Evolutionary conservation across 164 flowering plant genomes (phyloP).

Genomic region (Amborella trichopoda): DNA sequence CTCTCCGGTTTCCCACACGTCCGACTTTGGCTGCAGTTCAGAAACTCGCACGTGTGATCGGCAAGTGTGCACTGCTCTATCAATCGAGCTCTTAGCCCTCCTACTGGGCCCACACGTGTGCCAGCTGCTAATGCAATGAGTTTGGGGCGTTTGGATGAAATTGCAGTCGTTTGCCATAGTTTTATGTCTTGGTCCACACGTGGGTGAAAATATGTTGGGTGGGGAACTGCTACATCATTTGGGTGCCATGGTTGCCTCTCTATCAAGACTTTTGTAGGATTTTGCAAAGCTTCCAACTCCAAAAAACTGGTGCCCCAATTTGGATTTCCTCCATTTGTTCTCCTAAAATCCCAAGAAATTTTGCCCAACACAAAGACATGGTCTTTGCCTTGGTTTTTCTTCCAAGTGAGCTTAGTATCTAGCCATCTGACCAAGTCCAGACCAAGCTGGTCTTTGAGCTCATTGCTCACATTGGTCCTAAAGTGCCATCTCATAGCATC

Average conservation of each 20-base stretch:
- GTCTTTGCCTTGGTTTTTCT: conserved; percentile 39
- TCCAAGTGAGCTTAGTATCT: conserved; percentile 28
- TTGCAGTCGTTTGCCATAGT: conserved; percentile 39
- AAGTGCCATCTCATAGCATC: conserved; percentile 67
- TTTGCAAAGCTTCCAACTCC: conserved; percentile 41
- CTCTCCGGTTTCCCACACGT: conserved; percentile 30
- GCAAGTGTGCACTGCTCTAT: conserved; percentile 44
- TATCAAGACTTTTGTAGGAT: conserved; percentile 57
- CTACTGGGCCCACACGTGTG: conserved; percentile 31
- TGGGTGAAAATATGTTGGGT: conserved; percentile 76
- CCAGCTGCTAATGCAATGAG: conserved; percentile 60
- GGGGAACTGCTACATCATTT: conserved; percentile 70
- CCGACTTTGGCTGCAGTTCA: conserved; percentile 34
- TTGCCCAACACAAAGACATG: conserved; percentile 77
- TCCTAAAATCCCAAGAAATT: conserved; percentile 80
- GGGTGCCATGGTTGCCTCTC: conserved; percentile 69
- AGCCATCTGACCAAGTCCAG: conserved; percentile 55
- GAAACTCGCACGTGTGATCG: conserved; percentile 25
- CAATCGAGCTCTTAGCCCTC: conserved; percentile 42
- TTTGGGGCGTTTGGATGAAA: conserved; percentile 21
- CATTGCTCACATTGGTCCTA: conserved; percentile 35
- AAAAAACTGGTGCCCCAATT: conserved; percentile 59
- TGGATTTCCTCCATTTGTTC: conserved; percentile 3
- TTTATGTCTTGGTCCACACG: conserved; percentile 43
- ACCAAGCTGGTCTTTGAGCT: conserved; percentile 39